A percentile compares a stretch with the other conserved stretches of the same genome.
Conservation (phyloP, 140 eudicot genomes). For the Senecio squalidus region DNA sequence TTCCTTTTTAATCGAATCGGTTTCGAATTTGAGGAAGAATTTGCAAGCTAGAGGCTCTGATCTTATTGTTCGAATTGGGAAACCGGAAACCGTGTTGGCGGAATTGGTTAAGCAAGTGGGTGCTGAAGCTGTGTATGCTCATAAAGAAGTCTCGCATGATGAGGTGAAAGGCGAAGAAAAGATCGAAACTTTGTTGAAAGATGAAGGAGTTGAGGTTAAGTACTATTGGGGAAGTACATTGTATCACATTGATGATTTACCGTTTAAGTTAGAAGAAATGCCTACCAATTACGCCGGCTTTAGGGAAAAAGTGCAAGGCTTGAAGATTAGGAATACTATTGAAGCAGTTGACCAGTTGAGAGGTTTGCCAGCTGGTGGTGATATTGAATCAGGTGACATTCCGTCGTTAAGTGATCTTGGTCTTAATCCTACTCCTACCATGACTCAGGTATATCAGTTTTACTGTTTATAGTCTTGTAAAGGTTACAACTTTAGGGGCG, state of each 20-base stretch:
- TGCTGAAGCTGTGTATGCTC: conserved; percentile 79
- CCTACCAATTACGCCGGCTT: conserved; percentile 91
- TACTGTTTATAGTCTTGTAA: background rate
- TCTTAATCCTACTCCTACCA: conserved; percentile 60
- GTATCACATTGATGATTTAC: conserved; percentile 86
- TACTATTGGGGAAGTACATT: conserved; percentile 95
- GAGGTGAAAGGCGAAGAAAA: conserved; percentile 79
- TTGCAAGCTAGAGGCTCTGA: conserved; percentile 78
- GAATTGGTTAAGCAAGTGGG: conserved; percentile 82
- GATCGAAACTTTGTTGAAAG: conserved; percentile 58
- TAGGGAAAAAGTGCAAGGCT: conserved; percentile 80
- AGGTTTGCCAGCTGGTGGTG: conserved; percentile 78
- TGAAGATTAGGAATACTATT: conserved; percentile 45
- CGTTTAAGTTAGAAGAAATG: conserved; percentile 74
- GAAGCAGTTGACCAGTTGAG: conserved; percentile 71
- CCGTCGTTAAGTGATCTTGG: conserved; percentile 91
- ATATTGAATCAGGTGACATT: conserved; percentile 82
- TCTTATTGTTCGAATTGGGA: conserved; percentile 71
- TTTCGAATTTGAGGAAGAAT: conserved; percentile 58
- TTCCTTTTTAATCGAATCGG: conserved; percentile 60
- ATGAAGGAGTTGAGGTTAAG: conserved; percentile 85
- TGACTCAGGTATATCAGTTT: conserved; percentile 51
- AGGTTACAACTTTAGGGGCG: background rate
- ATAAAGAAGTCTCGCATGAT: conserved; percentile 70
- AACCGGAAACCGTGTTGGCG: conserved; percentile 62